Evolutionary conservation across 2,329 filamentous ascomycete species (phyloP).

Genomic region (Pseudogymnoascus sp.): DNA sequence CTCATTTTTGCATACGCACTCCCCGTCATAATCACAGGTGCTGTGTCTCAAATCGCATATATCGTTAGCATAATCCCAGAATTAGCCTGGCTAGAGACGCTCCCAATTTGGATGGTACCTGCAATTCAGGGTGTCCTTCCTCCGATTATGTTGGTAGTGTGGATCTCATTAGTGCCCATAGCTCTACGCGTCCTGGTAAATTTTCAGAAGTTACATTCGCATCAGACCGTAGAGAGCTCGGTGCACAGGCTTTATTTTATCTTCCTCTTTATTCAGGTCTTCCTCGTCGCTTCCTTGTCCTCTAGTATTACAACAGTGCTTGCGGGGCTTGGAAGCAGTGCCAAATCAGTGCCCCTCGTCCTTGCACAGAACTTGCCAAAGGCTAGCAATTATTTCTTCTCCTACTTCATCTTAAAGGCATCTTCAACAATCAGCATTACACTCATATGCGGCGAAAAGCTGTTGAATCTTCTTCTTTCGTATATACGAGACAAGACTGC

Average conservation of each 20-base stretch:
- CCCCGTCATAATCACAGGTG: slow-evolving; percentile 15
- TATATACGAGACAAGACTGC: slow-evolving; percentile 2
- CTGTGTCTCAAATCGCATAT: slow-evolving; percentile 15
- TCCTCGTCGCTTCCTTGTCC: too few relatives aligned
- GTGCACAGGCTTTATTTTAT: slow-evolving; percentile 61
- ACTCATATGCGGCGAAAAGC: slow-evolving; percentile 12
- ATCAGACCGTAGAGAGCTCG: slow-evolving; percentile 22
- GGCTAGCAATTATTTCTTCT: slow-evolving; percentile 22
- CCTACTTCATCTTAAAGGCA: slow-evolving; percentile 18
- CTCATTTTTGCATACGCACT: slow-evolving; percentile 14
- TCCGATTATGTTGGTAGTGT: slow-evolving; percentile 9
- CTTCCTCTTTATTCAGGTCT: slow-evolving; percentile 61
- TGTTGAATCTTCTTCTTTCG: slow-evolving; percentile 9
- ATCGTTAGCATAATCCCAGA: slow-evolving; percentile 11
- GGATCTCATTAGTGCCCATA: slow-evolving; percentile 14
- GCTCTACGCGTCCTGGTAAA: slow-evolving; percentile 18
- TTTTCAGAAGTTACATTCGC: slow-evolving; percentile 21
- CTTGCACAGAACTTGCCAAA: slow-evolving; percentile 16
- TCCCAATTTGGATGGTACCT: slow-evolving; percentile 13
- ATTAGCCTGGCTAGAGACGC: slow-evolving; percentile 12
- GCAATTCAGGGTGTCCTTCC: slow-evolving; percentile 14
- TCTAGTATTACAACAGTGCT: slow-evolving; percentile 50
- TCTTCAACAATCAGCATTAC: slow-evolving; percentile 13
- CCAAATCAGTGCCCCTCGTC: neutral
- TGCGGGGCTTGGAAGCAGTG: slow-evolving; percentile 25